Evolutionary conservation across 208 protist genomes (phyloP), one percentile per base, ranked within the genome.

Genomic region (Trypanosoma cruzi): DNA sequence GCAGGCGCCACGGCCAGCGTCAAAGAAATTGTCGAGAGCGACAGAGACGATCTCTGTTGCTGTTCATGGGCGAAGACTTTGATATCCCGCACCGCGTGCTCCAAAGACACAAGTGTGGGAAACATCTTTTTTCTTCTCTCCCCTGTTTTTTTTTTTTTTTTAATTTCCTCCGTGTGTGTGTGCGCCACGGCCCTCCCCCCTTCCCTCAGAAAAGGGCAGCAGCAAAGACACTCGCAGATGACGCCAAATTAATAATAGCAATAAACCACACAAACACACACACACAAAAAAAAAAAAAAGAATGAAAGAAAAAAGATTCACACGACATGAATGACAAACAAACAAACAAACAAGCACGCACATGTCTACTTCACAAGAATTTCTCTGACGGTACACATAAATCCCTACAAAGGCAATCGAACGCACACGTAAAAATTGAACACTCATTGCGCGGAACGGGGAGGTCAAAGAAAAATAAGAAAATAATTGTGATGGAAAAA

Each of bases 61-160:
- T 40, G 7, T 26, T n/a, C n/a, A n/a, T 66, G 48, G 16, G 26
- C 59, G 16, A 54, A 36, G n/a, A 18, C 26, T n/a, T n/a, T 20
- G 20, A 68, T 24, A 31, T 68, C 62, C 26, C n/a, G 46, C 32
- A 68, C 26, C 26, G 28, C 48, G 20, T 58, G 50, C 22, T 68
- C 40, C 5, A 68, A 31, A 26, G 31, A 3, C 2, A 57, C 31
- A n/a, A 68, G 42, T 28, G 31, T 58, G 31, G 62, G 62, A 57
- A 68, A 68, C 62, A 68, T 46, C 20, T 4, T 22, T 52, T 42
- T 20, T 56, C 0, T 55, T 55, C 4, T 36, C n/a, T n/a, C n/a
- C n/a, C n/a, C n/a, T 66, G 26, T 55, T 61, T 44, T 61, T 44
- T 18, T 61, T 61, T 37, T 61, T 61, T 28, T 7, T 37, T 44